These are phyloP conservation scores for Lipomyces mesembrius DNA, from an alignment of 805 yeast species.

Conservation along the genomic window DNA sequence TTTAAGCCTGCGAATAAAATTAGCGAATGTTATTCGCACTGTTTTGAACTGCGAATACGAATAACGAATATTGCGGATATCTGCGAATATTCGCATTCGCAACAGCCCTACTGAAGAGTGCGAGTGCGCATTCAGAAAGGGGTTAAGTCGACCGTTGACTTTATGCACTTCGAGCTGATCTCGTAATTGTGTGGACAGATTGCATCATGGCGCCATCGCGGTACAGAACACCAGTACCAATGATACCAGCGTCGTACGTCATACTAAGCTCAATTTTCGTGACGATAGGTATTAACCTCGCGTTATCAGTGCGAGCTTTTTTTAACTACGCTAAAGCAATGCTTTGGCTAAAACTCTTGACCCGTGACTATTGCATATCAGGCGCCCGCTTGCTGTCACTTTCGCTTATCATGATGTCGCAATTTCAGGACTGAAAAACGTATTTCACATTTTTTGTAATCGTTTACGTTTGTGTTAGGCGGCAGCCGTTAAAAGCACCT, in stretches of 20 bases:
- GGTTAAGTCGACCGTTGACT: background rate
- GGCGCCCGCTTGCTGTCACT: background rate
- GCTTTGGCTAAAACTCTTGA: background rate
- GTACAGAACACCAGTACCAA: background rate
- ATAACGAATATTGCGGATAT: too few species aligned
- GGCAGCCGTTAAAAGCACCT: background rate
- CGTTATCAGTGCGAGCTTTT: background rate
- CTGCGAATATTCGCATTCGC: too few species aligned
- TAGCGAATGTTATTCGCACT: too few species aligned
- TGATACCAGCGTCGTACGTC: background rate
- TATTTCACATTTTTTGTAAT: background rate
- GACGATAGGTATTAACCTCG: background rate
- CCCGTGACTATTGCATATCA: background rate
- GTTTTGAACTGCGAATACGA: too few species aligned
- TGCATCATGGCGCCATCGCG: background rate
- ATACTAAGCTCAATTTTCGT: background rate
- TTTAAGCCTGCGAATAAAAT: too few species aligned
- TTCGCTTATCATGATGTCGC: background rate
- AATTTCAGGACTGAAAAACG: constrained; percentile 2
- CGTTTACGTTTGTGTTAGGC: background rate
- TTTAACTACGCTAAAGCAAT: background rate
- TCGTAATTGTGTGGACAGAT: background rate
- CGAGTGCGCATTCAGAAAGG: background rate
- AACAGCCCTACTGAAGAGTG: too few species aligned
- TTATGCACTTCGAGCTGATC: background rate